Percentiles rank a stretch among this genome's conserved stretches.
Conservation (phyloP, 2,329 filamentous ascomycete genomes). For the Rhynchosporium secalis region DNA sequence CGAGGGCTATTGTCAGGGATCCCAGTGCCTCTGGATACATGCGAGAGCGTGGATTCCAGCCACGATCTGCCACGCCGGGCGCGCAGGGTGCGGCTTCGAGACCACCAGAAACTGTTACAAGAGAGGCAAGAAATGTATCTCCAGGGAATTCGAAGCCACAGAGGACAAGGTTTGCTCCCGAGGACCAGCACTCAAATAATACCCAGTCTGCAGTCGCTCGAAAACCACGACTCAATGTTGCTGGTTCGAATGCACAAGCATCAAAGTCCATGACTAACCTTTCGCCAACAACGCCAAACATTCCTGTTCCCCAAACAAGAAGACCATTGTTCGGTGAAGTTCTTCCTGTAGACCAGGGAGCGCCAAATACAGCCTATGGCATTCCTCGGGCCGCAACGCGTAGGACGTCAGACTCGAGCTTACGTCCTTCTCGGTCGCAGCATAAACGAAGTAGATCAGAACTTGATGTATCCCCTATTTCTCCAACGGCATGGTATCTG, state of each 20-base stretch:
- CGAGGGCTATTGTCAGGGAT: slow-evolving; percentile 29
- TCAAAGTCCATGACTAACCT: slow-evolving; percentile 49
- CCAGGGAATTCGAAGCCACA: slow-evolving; percentile 40
- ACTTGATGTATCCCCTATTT: slow-evolving; percentile 57
- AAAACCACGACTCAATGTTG: slow-evolving; percentile 48
- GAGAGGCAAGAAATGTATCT: slow-evolving; percentile 30
- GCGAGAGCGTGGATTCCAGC: slow-evolving; percentile 34
- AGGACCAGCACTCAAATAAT: slow-evolving; percentile 54
- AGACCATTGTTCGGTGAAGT: slow-evolving; percentile 76
- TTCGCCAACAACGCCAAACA: slow-evolving; percentile 40
- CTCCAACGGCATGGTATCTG: slow-evolving; percentile 67
- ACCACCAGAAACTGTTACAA: slow-evolving; percentile 27
- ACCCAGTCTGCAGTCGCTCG: slow-evolving; percentile 61
- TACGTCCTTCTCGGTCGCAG: slow-evolving; percentile 49
- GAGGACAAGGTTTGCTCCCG: slow-evolving; percentile 49
- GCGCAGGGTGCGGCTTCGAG: slow-evolving; percentile 23
- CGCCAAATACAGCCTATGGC: slow-evolving; percentile 58
- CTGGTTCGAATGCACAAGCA: slow-evolving; percentile 40
- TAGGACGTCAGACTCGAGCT: slow-evolving; percentile 71
- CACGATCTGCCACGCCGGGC: slow-evolving; percentile 33
- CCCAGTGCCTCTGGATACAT: slow-evolving; percentile 27
- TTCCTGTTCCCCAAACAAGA: slow-evolving; percentile 39
- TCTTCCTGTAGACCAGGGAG: slow-evolving; percentile 56
- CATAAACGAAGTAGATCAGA: slow-evolving; percentile 58
- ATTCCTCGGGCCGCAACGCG: slow-evolving; percentile 54